Conservation (phyloP, 176 grass and related monocot species). For the Avena eriantha region DNA sequence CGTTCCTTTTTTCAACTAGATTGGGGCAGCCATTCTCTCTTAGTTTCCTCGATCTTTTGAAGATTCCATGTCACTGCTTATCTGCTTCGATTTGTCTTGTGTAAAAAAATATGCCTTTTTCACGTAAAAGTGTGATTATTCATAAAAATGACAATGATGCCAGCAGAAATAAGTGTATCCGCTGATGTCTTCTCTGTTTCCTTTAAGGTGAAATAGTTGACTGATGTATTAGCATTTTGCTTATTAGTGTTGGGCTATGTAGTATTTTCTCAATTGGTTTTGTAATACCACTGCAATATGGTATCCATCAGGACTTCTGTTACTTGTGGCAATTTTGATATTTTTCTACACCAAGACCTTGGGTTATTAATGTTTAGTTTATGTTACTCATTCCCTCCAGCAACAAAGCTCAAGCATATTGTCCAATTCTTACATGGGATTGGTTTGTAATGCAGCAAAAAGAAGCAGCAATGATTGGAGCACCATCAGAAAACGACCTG, state of each 20-base stretch:
- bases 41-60: background rate
- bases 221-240: background rate
- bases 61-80: background rate
- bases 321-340: slow-evolving; percentile 2
- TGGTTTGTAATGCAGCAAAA: slow-evolving; percentile 23
- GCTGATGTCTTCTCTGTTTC: background rate
- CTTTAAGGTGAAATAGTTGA: background rate
- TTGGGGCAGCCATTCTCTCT: background rate
- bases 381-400: background rate
- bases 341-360: background rate
- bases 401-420: background rate
- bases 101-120: background rate
- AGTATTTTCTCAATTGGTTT: slow-evolving; percentile 4
- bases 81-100: background rate
- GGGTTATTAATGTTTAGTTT: background rate
- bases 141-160: background rate
- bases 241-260: background rate
- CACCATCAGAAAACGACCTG: background rate
- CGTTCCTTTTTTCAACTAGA: background rate
- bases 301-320: background rate
- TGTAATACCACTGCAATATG: background rate
- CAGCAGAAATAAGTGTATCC: background rate
- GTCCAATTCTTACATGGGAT: slow-evolving; percentile 4
- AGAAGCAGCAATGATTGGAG: background rate
- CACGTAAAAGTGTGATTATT: background rate